Conservation (phyloP, 352 stramenopile species). For the Peronospora farinosa region DNA sequence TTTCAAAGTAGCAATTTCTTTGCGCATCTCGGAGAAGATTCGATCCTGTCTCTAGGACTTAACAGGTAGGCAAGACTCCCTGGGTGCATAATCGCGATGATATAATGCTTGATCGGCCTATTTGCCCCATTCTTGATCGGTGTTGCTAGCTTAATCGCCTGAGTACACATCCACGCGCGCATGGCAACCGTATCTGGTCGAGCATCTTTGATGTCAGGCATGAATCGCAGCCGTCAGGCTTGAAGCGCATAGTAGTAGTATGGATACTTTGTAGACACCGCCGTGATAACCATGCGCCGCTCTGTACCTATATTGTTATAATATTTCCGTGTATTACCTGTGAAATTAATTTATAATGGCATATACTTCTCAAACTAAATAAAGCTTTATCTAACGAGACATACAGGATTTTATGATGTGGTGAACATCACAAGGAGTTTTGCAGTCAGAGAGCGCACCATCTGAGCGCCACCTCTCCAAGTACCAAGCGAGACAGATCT, state of each 20-base stretch:
- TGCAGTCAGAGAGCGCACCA: slow-evolving; percentile 6
- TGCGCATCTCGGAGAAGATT: too few relatives aligned
- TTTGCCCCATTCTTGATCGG: not conserved
- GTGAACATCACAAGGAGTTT: slow-evolving; percentile 13
- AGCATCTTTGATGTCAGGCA: not conserved
- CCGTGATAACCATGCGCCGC: too few relatives aligned
- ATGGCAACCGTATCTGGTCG: not conserved
- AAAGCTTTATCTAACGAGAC: too few relatives aligned
- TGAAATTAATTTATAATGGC: too few relatives aligned
- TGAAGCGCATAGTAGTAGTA: not conserved
- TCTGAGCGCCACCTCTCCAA: slow-evolving; percentile 12
- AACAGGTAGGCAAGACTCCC: too few relatives aligned
- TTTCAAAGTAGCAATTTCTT: too few relatives aligned
- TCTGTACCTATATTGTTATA: not conserved
- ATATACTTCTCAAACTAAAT: too few relatives aligned
- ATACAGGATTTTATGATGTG: slow-evolving; percentile 1
- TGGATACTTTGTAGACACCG: not conserved
- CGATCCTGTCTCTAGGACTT: too few relatives aligned
- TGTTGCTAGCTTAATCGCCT: not conserved
- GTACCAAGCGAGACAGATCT: slow-evolving; percentile 10
- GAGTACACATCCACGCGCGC: not conserved
- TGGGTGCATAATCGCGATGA: too few relatives aligned
- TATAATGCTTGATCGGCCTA: not conserved
- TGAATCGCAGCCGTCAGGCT: not conserved
- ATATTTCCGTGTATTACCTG: too few relatives aligned